Percentiles rank a stretch among this genome's conserved stretches.
phyloP scores from a whole-genome alignment of 768 basidiomycete species.

The Collybiopsis confluens region DNA sequence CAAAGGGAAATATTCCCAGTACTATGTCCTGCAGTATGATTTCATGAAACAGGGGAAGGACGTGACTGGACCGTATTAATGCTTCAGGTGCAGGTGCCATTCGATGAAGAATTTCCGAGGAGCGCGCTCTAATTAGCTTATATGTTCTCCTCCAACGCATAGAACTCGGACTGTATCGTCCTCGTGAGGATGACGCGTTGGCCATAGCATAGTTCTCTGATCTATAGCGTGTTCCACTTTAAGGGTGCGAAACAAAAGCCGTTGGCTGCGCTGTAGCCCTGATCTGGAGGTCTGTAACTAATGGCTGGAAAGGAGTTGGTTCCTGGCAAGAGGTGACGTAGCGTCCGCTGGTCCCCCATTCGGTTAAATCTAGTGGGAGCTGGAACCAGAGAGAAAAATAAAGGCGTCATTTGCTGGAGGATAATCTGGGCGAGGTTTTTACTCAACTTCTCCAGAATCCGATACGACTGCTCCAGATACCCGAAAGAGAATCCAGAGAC shows the following conservation, averaged over 20 bases:
- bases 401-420: neutral
- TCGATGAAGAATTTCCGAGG: neutral
- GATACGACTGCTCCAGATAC: neutral
- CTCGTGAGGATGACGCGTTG: neutral
- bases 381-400: neutral
- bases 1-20: neutral
- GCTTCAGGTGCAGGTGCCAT: neutral
- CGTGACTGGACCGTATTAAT: slow-evolving; percentile 2
- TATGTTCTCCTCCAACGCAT: neutral
- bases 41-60: slow-evolving; percentile 7
- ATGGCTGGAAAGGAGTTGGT: neutral
- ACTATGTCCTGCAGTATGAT: slow-evolving; percentile 6
- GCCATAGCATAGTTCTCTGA: slow-evolving; percentile 2
- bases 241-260: neutral
- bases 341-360: neutral
- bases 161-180: slow-evolving; percentile 2
- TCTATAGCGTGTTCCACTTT: too few species aligned
- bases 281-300: neutral
- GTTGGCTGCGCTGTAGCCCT: neutral
- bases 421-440: neutral
- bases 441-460: too few species aligned
- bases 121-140: too few species aligned
- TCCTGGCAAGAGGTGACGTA: slow-evolving; percentile 3
- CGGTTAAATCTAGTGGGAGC: neutral
- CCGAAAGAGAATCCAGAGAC: neutral